Evolutionary conservation across 352 stramenopile species (phyloP).

Genomic region (Nothophytophthora sp.): DNA sequence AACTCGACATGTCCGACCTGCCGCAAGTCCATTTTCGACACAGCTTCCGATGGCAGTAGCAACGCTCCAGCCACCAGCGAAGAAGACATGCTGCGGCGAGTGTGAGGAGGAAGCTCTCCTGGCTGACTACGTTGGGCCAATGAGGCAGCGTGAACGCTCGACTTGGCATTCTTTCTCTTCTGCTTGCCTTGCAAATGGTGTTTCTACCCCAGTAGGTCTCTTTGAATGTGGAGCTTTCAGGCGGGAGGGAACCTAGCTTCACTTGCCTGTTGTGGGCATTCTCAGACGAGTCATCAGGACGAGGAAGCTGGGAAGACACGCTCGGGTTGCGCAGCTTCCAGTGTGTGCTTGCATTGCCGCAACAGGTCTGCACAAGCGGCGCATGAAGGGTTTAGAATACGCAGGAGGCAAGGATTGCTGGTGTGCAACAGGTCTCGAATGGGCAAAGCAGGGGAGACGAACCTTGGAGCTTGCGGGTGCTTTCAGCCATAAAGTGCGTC

Average conservation of each 20-base stretch:
- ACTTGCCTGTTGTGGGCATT: background rate
- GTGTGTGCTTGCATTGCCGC: conserved; percentile 16
- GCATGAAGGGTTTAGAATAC: too few relatives aligned
- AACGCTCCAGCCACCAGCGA: conserved; percentile 37
- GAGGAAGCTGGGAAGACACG: conserved; percentile 15
- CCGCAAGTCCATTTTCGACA: conserved; percentile 79
- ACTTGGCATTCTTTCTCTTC: conserved; percentile 7
- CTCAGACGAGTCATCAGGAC: conserved; percentile 3
- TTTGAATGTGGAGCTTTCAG: background rate
- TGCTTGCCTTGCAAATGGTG: conserved; percentile 10
- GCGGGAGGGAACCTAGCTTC: background rate
- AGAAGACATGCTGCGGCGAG: conserved; percentile 64
- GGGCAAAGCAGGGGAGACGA: background rate
- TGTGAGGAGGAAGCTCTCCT: conserved; percentile 21
- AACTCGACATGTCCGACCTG: conserved; percentile 90
- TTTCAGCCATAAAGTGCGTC: conserved; percentile 24
- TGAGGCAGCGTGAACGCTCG: conserved; percentile 7
- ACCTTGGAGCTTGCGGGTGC: conserved; percentile 25
- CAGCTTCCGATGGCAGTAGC: conserved; percentile 6
- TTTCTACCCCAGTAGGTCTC: conserved; percentile 22
- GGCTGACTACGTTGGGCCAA: conserved; percentile 6
- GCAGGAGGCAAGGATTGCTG: too few relatives aligned
- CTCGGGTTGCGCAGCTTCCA: conserved; percentile 10
- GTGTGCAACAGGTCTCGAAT: too few relatives aligned
- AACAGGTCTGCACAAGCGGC: conserved; percentile 32